Percentiles rank a stretch among this genome's conserved stretches.
These are phyloP conservation scores for Neonectria ditissima DNA, from an alignment of 2,329 filamentous ascomycete species.

Conservation along the genomic window DNA sequence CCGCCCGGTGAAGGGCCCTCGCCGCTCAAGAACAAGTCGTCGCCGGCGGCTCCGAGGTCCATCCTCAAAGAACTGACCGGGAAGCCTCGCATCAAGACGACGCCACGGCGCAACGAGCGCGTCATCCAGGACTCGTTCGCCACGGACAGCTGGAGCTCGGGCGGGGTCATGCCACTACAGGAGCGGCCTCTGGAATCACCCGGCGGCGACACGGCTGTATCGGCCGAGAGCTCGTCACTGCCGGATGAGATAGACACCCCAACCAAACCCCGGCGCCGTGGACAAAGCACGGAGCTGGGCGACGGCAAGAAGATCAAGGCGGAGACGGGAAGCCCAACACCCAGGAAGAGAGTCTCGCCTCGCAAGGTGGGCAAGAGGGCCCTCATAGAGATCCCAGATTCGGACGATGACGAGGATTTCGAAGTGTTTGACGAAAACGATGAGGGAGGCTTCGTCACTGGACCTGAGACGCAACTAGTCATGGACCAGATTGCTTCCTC, in stretches of 20 bases:
- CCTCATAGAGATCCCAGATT: slow-evolving; percentile 61
- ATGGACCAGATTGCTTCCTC: slow-evolving; percentile 49
- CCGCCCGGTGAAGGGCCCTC: slow-evolving; percentile 49
- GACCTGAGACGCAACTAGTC: slow-evolving; percentile 51
- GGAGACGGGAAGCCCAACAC: slow-evolving; percentile 31
- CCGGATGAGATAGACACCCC: slow-evolving; percentile 42
- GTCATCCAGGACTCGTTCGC: slow-evolving; percentile 61
- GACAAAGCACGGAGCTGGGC: slow-evolving; percentile 39
- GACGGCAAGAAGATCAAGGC: slow-evolving; percentile 19
- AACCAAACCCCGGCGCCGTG: slow-evolving; percentile 34
- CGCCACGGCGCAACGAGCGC: slow-evolving; percentile 42
- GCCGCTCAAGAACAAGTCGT: slow-evolving; percentile 53
- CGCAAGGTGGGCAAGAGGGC: slow-evolving; percentile 32
- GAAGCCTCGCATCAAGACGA: slow-evolving; percentile 34
- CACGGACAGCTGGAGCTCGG: slow-evolving; percentile 49
- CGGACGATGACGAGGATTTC: slow-evolving; percentile 56
- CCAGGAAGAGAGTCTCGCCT: slow-evolving; percentile 37
- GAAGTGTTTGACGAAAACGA: slow-evolving; percentile 30
- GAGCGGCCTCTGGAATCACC: slow-evolving; percentile 32
- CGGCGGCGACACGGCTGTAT: slow-evolving; percentile 8
- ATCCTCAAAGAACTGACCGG: slow-evolving; percentile 40
- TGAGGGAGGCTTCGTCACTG: slow-evolving; percentile 41
- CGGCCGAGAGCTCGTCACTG: slow-evolving; percentile 37
- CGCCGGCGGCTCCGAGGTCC: slow-evolving; percentile 37
- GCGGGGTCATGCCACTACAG: slow-evolving; percentile 37